Base-by-base conservation (phyloP, 2,329 filamentous ascomycete genomes). In the Phaeosphaeria sp. region DNA sequence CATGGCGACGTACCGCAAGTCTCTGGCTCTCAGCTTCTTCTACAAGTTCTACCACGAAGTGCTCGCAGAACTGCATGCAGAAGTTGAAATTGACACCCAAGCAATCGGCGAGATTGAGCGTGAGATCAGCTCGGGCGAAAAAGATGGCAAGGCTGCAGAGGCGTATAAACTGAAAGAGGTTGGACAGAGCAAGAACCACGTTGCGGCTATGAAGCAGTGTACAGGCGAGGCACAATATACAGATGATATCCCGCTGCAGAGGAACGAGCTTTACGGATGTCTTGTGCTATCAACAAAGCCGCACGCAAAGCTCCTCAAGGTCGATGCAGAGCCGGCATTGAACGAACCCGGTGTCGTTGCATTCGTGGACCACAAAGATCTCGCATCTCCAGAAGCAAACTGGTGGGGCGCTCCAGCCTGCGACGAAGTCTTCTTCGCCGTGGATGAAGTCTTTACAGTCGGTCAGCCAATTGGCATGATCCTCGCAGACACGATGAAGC, bases 21-120 rank as follows among this genome's bases (percentile, higher is more conserved):
- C 93, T 0, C 81, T 99, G 9, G 94, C 95, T 0, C 82, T 98
- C 52, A 89, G 93, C 2, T 96, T 99, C 83, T 98, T 98, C 79
- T 98, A 98, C 78, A 89, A 93, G 41, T 99, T 97, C 78, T 98
- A 97, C 73, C 91, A 98, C 70, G 94, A 98, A 60, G 85, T 94
- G 0, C 82, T 97, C 43, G 83, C 86, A 0, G 83, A 84, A 25
- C 75, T 96, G 0, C 80, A 83, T 20, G 82, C 82, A 33, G 80
- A 81, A 41, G 77, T 62, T 6, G 81, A 85, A 22, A 68, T 88
- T 46, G 93, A 97, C 70, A 81, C 83, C 44, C 89, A 96, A 64
- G 92, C 89, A 0, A 85, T 96, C 41, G 85, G 87, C 1, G 95
- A 98, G 72, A 90, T 99, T 53, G 92, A 97, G 72, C 84, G 95